A percentile compares a stretch with the other conserved stretches of the same genome.
These are phyloP conservation scores for Musa balbisiana DNA, from an alignment of 202 grass and related monocot genomes.

Conservation along the genomic window DNA sequence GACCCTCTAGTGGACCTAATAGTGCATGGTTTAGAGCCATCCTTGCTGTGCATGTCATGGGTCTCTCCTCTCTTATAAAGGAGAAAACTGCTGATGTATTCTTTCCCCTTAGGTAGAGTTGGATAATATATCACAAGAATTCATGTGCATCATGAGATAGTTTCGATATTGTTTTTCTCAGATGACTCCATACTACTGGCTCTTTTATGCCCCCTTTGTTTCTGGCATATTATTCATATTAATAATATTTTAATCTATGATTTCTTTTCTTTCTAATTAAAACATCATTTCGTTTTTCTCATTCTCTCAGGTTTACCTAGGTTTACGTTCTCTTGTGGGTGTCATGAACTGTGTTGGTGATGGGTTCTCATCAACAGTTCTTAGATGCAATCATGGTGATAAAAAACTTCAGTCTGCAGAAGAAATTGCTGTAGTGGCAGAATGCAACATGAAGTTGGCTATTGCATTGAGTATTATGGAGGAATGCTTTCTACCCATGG, in stretches of 20 bases:
- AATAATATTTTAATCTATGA: neutral
- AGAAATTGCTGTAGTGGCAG: constrained; percentile 50
- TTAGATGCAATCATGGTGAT: constrained; percentile 55
- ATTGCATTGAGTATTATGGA: constrained; percentile 77
- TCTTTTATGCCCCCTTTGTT: neutral
- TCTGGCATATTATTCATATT: too few relatives aligned
- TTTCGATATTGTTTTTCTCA: too few relatives aligned
- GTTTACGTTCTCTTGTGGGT: constrained; percentile 49
- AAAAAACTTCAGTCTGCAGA: constrained; percentile 33
- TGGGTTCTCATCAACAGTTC: constrained; percentile 49
- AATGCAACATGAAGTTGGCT: constrained; percentile 87
- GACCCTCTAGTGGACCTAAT: too few relatives aligned
- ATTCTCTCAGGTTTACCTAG: constrained; percentile 45
- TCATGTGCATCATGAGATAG: too few relatives aligned
- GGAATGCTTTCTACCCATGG: constrained; percentile 73
- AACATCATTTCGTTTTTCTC: constrained; percentile 16
- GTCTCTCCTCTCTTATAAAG: too few relatives aligned
- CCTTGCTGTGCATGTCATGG: too few relatives aligned
- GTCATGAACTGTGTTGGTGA: constrained; percentile 31
- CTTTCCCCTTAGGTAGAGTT: too few relatives aligned
- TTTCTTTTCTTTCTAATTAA: neutral
- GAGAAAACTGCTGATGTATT: too few relatives aligned
- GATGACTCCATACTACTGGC: neutral
- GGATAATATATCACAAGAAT: too few relatives aligned
- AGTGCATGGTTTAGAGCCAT: too few relatives aligned